Percentiles rank a stretch among this genome's conserved stretches.
These are phyloP conservation scores for Yamadazyma songkhlaensis DNA, from an alignment of 1,139 yeast genomes.

Conservation along the genomic window DNA sequence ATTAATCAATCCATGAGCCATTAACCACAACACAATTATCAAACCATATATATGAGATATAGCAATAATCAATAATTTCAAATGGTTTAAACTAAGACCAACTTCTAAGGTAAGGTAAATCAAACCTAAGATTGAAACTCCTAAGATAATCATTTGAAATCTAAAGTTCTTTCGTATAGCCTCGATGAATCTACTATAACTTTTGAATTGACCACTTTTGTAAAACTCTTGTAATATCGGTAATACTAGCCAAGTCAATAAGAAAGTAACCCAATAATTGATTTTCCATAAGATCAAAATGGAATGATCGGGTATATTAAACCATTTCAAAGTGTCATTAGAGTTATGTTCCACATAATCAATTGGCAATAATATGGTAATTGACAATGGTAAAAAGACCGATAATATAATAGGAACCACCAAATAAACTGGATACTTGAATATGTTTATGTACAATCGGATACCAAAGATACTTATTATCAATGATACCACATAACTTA, in stretches of 20 bases:
- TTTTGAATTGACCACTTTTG: constrained; percentile 63
- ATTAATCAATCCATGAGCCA: constrained; percentile 77
- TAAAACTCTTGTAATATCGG: constrained; percentile 74
- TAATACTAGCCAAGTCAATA: constrained; percentile 68
- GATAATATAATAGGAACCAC: constrained; percentile 36
- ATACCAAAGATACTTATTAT: constrained; percentile 33
- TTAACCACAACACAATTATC: constrained; percentile 73
- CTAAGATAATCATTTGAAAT: constrained; percentile 59
- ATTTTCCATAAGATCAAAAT: constrained; percentile 64
- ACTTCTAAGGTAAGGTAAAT: constrained; percentile 60
- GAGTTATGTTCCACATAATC: constrained; percentile 35
- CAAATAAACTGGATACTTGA: constrained; percentile 32
- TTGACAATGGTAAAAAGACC: constrained; percentile 43
- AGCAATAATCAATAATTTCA: constrained; percentile 71
- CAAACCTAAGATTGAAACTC: constrained; percentile 51
- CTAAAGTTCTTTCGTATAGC: constrained; percentile 56
- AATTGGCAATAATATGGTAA: constrained; percentile 38
- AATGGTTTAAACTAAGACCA: constrained; percentile 55
- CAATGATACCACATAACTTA: constrained; percentile 27
- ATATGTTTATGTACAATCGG: constrained; percentile 36
- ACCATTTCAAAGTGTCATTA: constrained; percentile 18
- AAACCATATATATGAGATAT: constrained; percentile 78
- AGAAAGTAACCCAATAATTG: constrained; percentile 78
- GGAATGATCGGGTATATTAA: constrained; percentile 37
- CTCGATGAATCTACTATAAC: constrained; percentile 46